A percentile compares a stretch with the other conserved stretches of the same genome.
Conservation (phyloP, 805 yeast species). For the Candida boleticola region DNA sequence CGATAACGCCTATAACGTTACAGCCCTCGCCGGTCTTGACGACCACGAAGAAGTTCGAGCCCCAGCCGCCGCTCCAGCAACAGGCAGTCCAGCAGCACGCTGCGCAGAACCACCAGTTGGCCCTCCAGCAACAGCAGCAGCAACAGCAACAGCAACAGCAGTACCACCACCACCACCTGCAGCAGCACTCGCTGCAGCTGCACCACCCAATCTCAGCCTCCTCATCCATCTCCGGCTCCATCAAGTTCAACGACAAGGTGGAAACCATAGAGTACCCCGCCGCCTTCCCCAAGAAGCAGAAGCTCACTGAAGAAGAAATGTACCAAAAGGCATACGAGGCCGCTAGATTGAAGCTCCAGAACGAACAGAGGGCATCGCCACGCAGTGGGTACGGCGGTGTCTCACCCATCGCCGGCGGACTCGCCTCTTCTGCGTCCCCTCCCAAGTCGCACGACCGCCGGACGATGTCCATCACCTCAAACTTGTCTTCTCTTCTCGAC, state of each 20-base stretch:
- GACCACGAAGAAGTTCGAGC: constrained; percentile 2
- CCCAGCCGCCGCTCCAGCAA: neutral
- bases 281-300: constrained; percentile 15
- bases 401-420: neutral
- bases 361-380: constrained; percentile 22
- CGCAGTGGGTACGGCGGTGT: neutral
- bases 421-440: neutral
- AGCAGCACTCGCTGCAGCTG: neutral
- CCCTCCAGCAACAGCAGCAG: neutral
- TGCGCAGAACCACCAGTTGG: neutral
- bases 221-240: constrained; percentile 29
- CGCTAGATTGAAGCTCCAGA: constrained; percentile 58
- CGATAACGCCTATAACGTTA: neutral
- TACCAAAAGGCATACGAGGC: constrained; percentile 54
- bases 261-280: constrained; percentile 26
- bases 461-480: constrained; percentile 4
- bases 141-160: neutral
- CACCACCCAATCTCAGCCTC: neutral
- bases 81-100: neutral
- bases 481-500: constrained; percentile 2
- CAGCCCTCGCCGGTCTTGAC: constrained; percentile 4
- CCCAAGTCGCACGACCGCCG: neutral
- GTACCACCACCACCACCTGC: too few relatives aligned
- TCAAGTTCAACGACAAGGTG: constrained; percentile 35
- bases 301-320: constrained; percentile 47